Conservation (phyloP, 2,329 filamentous ascomycete genomes). For the Coleophoma crateriformis region DNA sequence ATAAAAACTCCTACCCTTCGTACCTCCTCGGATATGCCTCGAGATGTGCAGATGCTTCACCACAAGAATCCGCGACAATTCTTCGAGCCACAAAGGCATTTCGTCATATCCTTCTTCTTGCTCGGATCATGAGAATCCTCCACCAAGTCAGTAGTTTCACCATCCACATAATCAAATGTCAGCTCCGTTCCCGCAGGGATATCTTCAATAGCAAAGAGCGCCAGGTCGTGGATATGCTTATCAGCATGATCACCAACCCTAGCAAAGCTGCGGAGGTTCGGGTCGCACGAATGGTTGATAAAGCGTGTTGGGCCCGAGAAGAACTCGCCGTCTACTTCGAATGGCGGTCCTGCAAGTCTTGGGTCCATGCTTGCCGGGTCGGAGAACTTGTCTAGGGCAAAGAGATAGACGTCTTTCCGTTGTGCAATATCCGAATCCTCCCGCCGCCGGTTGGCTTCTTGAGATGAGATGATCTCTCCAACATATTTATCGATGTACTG, state of each 20-base stretch:
- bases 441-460: slow-evolving; percentile 62
- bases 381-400: slow-evolving; percentile 75
- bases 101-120: slow-evolving; percentile 47
- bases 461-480: slow-evolving; percentile 61
- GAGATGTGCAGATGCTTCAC: slow-evolving; percentile 28
- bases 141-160: slow-evolving; percentile 42
- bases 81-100: slow-evolving; percentile 55
- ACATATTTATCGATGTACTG: slow-evolving; percentile 79
- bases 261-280: slow-evolving; percentile 74
- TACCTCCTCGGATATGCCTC: no score
- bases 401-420: slow-evolving; percentile 74
- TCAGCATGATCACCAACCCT: slow-evolving; percentile 74
- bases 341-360: slow-evolving; percentile 47
- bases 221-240: slow-evolving; percentile 68
- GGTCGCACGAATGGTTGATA: slow-evolving; percentile 78
- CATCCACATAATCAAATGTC: slow-evolving; percentile 76
- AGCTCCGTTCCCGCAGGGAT: slow-evolving; percentile 64
- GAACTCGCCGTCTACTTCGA: slow-evolving; percentile 68
- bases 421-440: slow-evolving; percentile 45
- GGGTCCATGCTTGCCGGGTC: slow-evolving; percentile 49
- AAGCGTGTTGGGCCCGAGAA: slow-evolving; percentile 75
- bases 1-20: no score
- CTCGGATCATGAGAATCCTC: slow-evolving; percentile 44
- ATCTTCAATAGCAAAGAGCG: slow-evolving; percentile 65
- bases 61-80: slow-evolving; percentile 68